phyloP scores from a whole-genome alignment of 1,139 yeast species.

The Pichia terricola region DNA sequence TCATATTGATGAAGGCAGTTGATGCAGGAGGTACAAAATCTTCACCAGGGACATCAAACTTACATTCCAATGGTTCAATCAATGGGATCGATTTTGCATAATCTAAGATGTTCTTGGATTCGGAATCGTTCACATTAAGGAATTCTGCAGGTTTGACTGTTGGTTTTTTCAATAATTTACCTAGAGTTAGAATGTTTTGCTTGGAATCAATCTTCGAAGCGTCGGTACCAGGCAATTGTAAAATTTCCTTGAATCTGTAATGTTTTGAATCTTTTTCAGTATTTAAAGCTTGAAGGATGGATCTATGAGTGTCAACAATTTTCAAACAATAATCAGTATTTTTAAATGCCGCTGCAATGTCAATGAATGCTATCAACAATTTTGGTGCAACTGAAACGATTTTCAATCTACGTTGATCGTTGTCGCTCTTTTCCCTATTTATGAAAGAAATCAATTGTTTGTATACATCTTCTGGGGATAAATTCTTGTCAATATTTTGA shows the following conservation, averaged over 20 bases:
- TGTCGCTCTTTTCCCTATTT: conserved; percentile 31
- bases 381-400: conserved; percentile 57
- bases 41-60: conserved; percentile 87
- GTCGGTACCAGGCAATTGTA: conserved; percentile 70
- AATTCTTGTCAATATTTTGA: conserved; percentile 30
- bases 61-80: conserved; percentile 59
- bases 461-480: conserved; percentile 39
- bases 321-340: conserved; percentile 53
- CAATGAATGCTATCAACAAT: conserved; percentile 65
- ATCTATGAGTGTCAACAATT: conserved; percentile 61
- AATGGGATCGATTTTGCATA: conserved; percentile 64
- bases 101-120: conserved; percentile 41
- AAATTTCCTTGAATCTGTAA: conserved; percentile 41
- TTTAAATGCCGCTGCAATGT: conserved; percentile 74
- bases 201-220: conserved; percentile 33
- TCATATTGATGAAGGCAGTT: conserved; percentile 62
- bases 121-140: conserved; percentile 22
- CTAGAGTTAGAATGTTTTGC: conserved; percentile 46
- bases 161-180: conserved; percentile 53
- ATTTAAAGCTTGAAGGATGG: conserved; percentile 71
- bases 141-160: conserved; percentile 45
- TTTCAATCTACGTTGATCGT: conserved; percentile 34
- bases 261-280: conserved; percentile 37
- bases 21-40: conserved; percentile 64
- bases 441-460: conserved; percentile 48